Evolutionary conservation across 495 filamentous ascomycete genomes (phyloP), one percentile per base, ranked within the genome.

Genomic region (Lepidopterella palustris): DNA sequence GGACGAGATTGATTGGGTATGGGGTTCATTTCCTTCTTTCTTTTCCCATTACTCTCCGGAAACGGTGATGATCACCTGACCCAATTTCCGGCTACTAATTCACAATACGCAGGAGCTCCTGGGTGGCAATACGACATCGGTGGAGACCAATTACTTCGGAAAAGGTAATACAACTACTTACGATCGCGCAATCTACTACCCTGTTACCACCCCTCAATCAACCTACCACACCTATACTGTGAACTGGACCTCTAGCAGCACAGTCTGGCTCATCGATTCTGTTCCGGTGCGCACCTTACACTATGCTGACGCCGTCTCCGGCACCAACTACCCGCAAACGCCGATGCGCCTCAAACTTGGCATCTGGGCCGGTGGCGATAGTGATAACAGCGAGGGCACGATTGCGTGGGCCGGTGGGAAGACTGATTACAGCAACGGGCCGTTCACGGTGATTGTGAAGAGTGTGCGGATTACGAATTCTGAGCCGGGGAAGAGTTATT

Each of bases 1-100:
- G 23, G 67, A 69, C 35, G 67, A 69, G 52, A 67, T 69, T 24
- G 67, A 69, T 49, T 69, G 64, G 67, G 58, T 35, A 35, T 15
- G 31, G 6, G 31, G 6, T 15, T 15, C 31, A 35, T 15, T 6
- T 15, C 6, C 6, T 23, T 9, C 6, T 28, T 15, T 53, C 21
- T 24, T 15, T 20, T 26, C 5, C 4, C 10, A 24, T 60, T 50
- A 40, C 52, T 5, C 24, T 60, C 57, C n/a, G n/a, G n/a, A n/a
- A n/a, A n/a, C n/a, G n/a, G n/a, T n/a, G n/a, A n/a, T n/a, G n/a
- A n/a, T n/a, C n/a, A n/a, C n/a, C n/a, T n/a, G n/a, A n/a, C n/a
- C n/a, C n/a, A n/a, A n/a, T n/a, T n/a, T n/a, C n/a, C n/a, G n/a
- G n/a, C n/a, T n/a, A n/a, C n/a, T n/a, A n/a, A n/a, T n/a, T n/a